These are phyloP conservation scores for Conringia planisiliqua DNA, from an alignment of 345 rosid species.

Conservation along the genomic window DNA sequence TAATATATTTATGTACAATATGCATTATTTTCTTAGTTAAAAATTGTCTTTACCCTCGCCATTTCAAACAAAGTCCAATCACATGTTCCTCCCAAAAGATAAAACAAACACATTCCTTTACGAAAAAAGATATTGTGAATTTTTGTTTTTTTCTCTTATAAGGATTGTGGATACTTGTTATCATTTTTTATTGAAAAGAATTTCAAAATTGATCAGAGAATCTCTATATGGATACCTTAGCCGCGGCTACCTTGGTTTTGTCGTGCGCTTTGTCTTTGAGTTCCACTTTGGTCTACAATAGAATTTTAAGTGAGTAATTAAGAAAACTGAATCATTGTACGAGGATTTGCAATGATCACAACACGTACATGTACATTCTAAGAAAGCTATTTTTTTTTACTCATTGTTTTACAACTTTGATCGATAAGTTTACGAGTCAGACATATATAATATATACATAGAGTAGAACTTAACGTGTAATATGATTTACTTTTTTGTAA, in stretches of 20 bases:
- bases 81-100: no score
- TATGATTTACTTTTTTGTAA: not conserved
- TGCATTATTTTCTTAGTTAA: not conserved
- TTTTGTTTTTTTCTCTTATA: no score
- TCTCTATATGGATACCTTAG: conserved; percentile 17
- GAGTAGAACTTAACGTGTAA: not conserved
- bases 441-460: not conserved
- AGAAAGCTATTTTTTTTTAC: not conserved
- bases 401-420: not conserved
- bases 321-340: not conserved
- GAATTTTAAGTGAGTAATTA: not conserved
- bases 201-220: not conserved
- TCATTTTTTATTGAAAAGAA: not conserved
- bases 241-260: conserved; percentile 16
- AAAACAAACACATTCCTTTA: no score
- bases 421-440: not conserved
- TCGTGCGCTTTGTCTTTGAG: conserved; percentile 18
- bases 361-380: not conserved
- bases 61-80: no score
- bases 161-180: not conserved
- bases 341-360: not conserved
- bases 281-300: conserved; percentile 28
- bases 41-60: no score
- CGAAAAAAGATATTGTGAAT: no score
- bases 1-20: not conserved